phyloP scores from a whole-genome alignment of 1,139 yeast species.

The Groenewaldozyma sp. region DNA sequence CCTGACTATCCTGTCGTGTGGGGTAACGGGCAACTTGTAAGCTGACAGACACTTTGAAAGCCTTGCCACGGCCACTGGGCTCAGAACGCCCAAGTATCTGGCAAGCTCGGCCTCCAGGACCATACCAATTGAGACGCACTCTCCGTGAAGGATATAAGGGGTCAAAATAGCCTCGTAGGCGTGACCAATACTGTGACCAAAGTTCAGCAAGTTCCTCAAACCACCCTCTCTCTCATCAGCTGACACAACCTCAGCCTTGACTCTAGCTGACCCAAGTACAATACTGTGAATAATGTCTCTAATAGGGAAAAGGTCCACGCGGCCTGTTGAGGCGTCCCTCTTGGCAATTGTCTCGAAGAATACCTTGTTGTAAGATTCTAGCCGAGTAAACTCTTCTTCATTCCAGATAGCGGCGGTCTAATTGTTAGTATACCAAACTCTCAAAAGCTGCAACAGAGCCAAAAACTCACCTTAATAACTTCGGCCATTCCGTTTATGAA shows the following conservation, averaged over 20 bases:
- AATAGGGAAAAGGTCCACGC: conserved; percentile 55
- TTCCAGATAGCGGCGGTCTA: conserved; percentile 96
- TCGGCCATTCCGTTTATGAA: conserved; percentile 98
- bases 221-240: conserved; percentile 95
- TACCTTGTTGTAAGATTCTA: conserved; percentile 63
- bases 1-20: conserved; percentile 64
- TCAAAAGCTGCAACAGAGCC: not conserved
- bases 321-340: conserved; percentile 32
- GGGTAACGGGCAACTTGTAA: conserved; percentile 75
- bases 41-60: conserved; percentile 72
- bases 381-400: conserved; percentile 72
- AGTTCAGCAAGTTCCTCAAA: conserved; percentile 80
- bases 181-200: conserved; percentile 97
- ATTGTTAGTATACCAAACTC: conserved; percentile 4
- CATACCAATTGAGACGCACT: conserved; percentile 94
- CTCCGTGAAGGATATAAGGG: conserved; percentile 95
- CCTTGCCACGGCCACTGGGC: conserved; percentile 93
- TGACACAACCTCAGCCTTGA: conserved; percentile 90
- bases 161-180: conserved; percentile 95
- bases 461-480: conserved; percentile 55
- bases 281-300: conserved; percentile 66
- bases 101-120: conserved; percentile 90
- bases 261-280: conserved; percentile 78
- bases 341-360: conserved; percentile 55
- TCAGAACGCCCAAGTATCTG: conserved; percentile 76